Base-by-base conservation (phyloP, 805 yeast genomes). In the Saturnispora zaruensis region DNA sequence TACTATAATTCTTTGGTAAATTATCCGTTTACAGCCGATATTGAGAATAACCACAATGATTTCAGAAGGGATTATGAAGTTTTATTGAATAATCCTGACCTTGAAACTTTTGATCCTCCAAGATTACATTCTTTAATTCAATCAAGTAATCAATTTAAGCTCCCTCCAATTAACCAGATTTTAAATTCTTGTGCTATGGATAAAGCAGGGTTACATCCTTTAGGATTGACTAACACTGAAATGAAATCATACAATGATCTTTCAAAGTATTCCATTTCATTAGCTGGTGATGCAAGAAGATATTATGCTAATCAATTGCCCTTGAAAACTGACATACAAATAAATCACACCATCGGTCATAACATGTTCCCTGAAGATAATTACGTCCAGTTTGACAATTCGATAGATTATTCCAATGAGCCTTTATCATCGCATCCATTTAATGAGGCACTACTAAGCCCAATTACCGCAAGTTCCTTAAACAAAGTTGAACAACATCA, bases 11-110 rank as follows among this genome's bases (percentile, higher is more conserved):
- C 64, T 3, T 51, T 66, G 24, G 60, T 64, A 7, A 73, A 76
- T 58, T 77, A 75, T 57, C 82, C 82, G 4, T 77, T 72, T 60
- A 76, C 76, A 55, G 72, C 74, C 24, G 75, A 76, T 56, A 76
- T 76, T 58, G 71, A 77, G 16, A 75, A 75, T 57, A 71, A 75
- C 59, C 66, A 69, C 50, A 59, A 69, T 46, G 76, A 79, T 2
- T 76, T 75, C 55, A 61, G 75, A 58, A 68, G 66, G 38, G 81
- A 77, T 58, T 73, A 76, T 43, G 73, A 73, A 48, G 59, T 64
- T 52, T 74, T 74, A 53, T 77, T 78, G 5, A 75, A 73, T 51
- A 70, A 74, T 51, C 65, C 77, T 51, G 75, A 73, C 52, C 65
- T 74, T 52, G 77, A 78, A 25, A 32, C 23, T 14, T 20, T 16